Percentiles rank a stretch among this genome's conserved stretches.
These are phyloP conservation scores for Phytophthora citricola DNA, from an alignment of 352 stramenopile genomes.

Conservation along the genomic window DNA sequence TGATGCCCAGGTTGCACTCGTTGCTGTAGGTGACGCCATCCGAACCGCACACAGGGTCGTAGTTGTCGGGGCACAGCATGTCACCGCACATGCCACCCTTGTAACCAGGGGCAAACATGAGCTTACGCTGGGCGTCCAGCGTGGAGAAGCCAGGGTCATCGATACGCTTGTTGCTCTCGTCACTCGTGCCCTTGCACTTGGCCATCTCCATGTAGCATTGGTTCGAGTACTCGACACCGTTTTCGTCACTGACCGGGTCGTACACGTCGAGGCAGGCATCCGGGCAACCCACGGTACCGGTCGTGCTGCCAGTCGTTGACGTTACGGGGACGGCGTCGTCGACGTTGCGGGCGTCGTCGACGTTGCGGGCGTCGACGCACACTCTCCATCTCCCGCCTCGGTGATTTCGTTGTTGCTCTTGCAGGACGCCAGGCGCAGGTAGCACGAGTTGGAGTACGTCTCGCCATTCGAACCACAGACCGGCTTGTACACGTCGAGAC, in stretches of 20 bases:
- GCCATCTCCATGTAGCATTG: conserved; percentile 41
- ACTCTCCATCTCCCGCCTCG: conserved; percentile 31
- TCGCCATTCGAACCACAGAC: conserved; percentile 54
- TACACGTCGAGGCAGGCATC: conserved; percentile 22
- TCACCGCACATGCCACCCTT: conserved; percentile 10
- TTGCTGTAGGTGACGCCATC: conserved; percentile 45
- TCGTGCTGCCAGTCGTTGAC: neutral
- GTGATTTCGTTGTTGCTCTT: conserved; percentile 33
- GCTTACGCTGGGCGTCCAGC: conserved; percentile 16
- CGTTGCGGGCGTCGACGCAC: conserved; percentile 13
- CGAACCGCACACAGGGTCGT: conserved; percentile 37
- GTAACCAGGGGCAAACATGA: conserved; percentile 15
- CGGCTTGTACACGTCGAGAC: conserved; percentile 29
- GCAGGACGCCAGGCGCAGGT: conserved; percentile 36
- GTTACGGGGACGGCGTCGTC: conserved; percentile 2
- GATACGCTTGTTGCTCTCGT: conserved; percentile 5
- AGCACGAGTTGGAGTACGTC: conserved; percentile 53
- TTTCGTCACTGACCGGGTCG: conserved; percentile 37
- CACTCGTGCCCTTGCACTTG: conserved; percentile 34
- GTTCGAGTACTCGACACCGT: conserved; percentile 46
- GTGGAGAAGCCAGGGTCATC: conserved; percentile 6
- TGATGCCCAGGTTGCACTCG: conserved; percentile 26
- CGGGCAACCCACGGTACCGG: conserved; percentile 4
- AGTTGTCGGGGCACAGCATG: conserved; percentile 32
- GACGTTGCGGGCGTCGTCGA: conserved; percentile 16